phyloP scores from a whole-genome alignment of 2,329 filamentous ascomycete species.

The Periconia digitata region DNA sequence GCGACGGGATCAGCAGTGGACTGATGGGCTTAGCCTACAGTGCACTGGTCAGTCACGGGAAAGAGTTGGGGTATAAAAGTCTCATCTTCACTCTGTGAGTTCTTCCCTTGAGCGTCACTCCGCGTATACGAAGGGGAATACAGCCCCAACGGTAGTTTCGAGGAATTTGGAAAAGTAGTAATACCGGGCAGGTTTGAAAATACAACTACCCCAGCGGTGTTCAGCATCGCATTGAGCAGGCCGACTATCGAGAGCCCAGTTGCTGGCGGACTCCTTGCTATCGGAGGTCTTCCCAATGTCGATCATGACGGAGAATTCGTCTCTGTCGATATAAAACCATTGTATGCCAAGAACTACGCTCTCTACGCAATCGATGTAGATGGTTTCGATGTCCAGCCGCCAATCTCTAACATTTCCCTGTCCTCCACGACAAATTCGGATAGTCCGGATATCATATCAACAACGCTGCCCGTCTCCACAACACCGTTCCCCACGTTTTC shows the following conservation, averaged over 20 bases:
- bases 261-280: constrained; percentile 30
- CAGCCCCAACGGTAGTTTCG: neutral
- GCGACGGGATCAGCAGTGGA: constrained; percentile 30
- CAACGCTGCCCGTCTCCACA: constrained; percentile 1
- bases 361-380: constrained; percentile 29
- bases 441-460: neutral
- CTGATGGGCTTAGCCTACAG: constrained; percentile 31
- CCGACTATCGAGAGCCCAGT: constrained; percentile 10
- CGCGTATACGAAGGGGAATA: neutral
- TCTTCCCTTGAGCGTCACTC: neutral
- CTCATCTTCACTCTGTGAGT: constrained; percentile 28
- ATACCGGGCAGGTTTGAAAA: constrained; percentile 12
- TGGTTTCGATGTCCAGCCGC: constrained; percentile 22
- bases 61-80: constrained; percentile 21
- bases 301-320: constrained; percentile 16
- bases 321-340: constrained; percentile 18
- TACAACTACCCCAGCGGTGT: constrained; percentile 17
- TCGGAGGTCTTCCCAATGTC: constrained; percentile 30
- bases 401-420: neutral
- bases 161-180: constrained; percentile 13
- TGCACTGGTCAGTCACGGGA: constrained; percentile 16
- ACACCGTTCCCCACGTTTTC: constrained; percentile 31
- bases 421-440: neutral
- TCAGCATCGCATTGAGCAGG: constrained; percentile 27
- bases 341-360: constrained; percentile 17